Percentiles rank a stretch among this genome's conserved stretches.
Evolutionary conservation across 225 moss, liverwort and hornwort genomes (phyloP).

Genomic region (Sphagnum tenellum): DNA sequence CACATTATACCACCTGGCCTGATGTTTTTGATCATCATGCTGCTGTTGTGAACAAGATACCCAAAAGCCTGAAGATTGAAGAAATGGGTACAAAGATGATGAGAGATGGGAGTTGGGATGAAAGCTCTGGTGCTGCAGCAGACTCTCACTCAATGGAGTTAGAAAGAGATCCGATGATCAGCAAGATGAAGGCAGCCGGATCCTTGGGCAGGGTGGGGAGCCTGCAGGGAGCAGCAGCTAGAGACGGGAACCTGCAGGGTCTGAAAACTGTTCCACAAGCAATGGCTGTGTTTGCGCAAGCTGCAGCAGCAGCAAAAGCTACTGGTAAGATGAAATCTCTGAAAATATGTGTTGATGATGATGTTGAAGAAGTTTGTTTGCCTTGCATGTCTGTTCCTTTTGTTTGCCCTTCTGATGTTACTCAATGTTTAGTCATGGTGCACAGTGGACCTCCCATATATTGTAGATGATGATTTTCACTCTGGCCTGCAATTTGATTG

Average conservation of each 20-base stretch:
- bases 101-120: slow-evolving; percentile 8
- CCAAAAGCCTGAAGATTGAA: slow-evolving; percentile 44
- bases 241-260: slow-evolving; percentile 3
- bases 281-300: slow-evolving; percentile 42
- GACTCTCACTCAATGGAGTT: slow-evolving; percentile 20
- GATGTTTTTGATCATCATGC: slow-evolving; percentile 44
- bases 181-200: slow-evolving; percentile 13
- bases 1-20: slow-evolving; percentile 36
- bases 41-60: slow-evolving; percentile 28
- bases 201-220: slow-evolving; percentile 18
- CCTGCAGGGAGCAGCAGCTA: slow-evolving; percentile 20
- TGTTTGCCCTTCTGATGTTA: too few relatives aligned
- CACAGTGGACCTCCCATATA: too few relatives aligned
- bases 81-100: slow-evolving; percentile 14
- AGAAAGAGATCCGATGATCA: slow-evolving; percentile 6
- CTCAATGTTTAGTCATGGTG: too few relatives aligned
- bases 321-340: slow-evolving; percentile 16
- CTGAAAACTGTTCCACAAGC: slow-evolving; percentile 35
- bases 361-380: too few relatives aligned
- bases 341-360: too few relatives aligned
- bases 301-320: slow-evolving; percentile 28
- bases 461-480: too few relatives aligned
- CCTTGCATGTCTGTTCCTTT: too few relatives aligned
- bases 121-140: slow-evolving; percentile 8
- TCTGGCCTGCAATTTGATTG: too few relatives aligned